Percentiles rank a stretch among this genome's conserved stretches.
These are phyloP conservation scores for Colletotrichum liaoningense DNA, from an alignment of 2,329 filamentous ascomycete genomes.

Conservation along the genomic window DNA sequence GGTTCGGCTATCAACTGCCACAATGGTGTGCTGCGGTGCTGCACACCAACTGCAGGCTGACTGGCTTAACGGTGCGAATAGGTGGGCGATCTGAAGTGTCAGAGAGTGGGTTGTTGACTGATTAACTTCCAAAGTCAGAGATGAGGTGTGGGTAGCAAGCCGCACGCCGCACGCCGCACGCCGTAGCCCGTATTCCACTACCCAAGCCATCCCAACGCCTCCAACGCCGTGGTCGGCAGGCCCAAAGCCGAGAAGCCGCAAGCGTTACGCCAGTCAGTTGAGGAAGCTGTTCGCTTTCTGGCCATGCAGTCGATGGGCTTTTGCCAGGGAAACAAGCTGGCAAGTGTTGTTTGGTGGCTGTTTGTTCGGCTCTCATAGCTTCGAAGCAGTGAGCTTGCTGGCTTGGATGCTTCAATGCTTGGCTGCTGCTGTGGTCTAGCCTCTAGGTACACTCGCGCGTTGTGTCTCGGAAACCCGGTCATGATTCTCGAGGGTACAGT, in stretches of 20 bases:
- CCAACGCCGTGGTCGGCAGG: slow-evolving; percentile 6
- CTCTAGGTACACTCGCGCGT: neutral
- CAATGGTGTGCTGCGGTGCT: neutral
- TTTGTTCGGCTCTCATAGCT: slow-evolving; percentile 15
- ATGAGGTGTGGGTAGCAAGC: slow-evolving; percentile 5
- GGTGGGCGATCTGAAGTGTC: neutral
- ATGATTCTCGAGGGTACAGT: slow-evolving; percentile 12
- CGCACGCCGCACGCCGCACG: neutral
- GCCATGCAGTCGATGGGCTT: neutral
- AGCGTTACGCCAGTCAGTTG: slow-evolving; percentile 33
- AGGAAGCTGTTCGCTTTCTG: slow-evolving; percentile 14
- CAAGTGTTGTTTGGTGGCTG: neutral
- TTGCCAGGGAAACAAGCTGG: slow-evolving; percentile 13
- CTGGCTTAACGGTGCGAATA: neutral
- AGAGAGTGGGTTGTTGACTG: slow-evolving; percentile 5
- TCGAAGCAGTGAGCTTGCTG: neutral
- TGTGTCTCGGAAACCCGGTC: slow-evolving; percentile 21
- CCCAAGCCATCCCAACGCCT: slow-evolving; percentile 9
- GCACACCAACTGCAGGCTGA: slow-evolving; percentile 16
- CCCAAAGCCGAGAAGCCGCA: slow-evolving; percentile 14
- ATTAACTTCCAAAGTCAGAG: neutral
- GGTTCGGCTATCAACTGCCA: slow-evolving; percentile 17
- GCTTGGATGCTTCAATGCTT: slow-evolving; percentile 2
- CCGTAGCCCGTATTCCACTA: slow-evolving; percentile 8
- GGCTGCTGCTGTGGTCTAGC: neutral